Base-by-base conservation (phyloP, 202 grass and related monocot species). In the Setaria italica region DNA sequence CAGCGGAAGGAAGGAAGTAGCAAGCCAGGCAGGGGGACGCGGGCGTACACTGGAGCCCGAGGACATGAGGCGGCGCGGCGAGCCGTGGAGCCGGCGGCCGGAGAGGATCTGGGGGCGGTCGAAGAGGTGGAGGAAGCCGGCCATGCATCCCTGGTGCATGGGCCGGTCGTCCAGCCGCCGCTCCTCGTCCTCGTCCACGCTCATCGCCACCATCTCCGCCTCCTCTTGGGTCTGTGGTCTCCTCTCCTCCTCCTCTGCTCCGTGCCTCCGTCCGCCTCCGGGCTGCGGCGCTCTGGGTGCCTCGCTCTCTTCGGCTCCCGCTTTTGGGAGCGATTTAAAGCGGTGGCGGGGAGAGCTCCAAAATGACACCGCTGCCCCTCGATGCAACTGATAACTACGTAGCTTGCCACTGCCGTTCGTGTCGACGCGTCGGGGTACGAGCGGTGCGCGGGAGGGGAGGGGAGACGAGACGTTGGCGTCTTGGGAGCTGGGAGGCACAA, bases 121-220 rank as follows among this genome's bases (percentile, higher is more conserved):
- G 81, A 99, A 97, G 46, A 99, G 84, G 58, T 97, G 92, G 58
- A 99, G 77, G 78, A 99, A 95, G 3, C 94, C 89, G 0, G 94
- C 85, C 97, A 99, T 94, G 86, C 97, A 99, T 0, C 97, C 97
- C 85, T 78, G 86, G 82, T 91, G 90, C 78, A 97, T 67, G 17
- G 88, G 93, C 88, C 89, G 85, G 77, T 92, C 74, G 6, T 77
- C 91, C 30, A 93, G 8, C 74, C 74, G 82, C 83, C 70, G 77
- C 74, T 90, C 85, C 4, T 79, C 89, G 0, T 86, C 84, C 14
- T 94, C 94, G 17, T 90, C 87, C 39, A 56, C 51, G 33, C 79
- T 82, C 84, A 84, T 88, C 15, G 70, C 62, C 50, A 74, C 85
- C 87, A 89, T 79, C 50, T 20, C 15, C 0, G 16, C 47, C 0